phyloP scores from a whole-genome alignment of 1,284 basidiomycete species.

The Rhodotorula mucilaginosa region DNA sequence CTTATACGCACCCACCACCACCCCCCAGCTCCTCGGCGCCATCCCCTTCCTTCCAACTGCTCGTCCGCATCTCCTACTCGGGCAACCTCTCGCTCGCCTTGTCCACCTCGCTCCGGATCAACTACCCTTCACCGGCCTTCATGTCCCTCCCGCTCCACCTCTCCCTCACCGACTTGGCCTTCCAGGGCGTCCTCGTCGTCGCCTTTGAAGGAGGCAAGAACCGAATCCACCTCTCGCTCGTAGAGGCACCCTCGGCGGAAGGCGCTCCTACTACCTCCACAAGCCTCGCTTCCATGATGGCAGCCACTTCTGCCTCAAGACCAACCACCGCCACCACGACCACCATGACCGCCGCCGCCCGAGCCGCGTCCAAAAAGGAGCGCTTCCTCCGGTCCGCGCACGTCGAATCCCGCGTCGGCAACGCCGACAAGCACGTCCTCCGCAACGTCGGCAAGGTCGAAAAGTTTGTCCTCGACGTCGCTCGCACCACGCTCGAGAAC shows the following conservation, averaged over 20 bases:
- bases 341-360: not conserved
- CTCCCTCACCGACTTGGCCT: slow-evolving; percentile 79
- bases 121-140: slow-evolving; percentile 90
- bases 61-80: slow-evolving; percentile 51
- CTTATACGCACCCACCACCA: not conserved
- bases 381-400: slow-evolving; percentile 83
- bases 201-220: slow-evolving; percentile 79
- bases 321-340: not conserved
- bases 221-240: slow-evolving; percentile 79
- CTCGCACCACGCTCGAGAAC: slow-evolving; percentile 81
- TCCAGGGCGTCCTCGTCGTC: slow-evolving; percentile 80
- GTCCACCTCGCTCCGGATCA: slow-evolving; percentile 89
- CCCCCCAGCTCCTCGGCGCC: slow-evolving; percentile 18
- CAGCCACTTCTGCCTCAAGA: not conserved
- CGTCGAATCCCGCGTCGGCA: slow-evolving; percentile 95
- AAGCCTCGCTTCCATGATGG: not conserved
- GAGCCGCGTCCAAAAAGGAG: slow-evolving; percentile 56
- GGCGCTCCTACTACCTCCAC: not conserved
- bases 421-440: slow-evolving; percentile 90
- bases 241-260: slow-evolving; percentile 46
- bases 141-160: slow-evolving; percentile 94
- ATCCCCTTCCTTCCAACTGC: slow-evolving; percentile 51
- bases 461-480: slow-evolving; percentile 89
- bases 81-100: slow-evolving; percentile 60
- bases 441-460: slow-evolving; percentile 97